Percentiles rank a stretch among this genome's conserved stretches.
phyloP scores from a whole-genome alignment of 2,329 filamentous ascomycete species.

The Botrytis squamosa region DNA sequence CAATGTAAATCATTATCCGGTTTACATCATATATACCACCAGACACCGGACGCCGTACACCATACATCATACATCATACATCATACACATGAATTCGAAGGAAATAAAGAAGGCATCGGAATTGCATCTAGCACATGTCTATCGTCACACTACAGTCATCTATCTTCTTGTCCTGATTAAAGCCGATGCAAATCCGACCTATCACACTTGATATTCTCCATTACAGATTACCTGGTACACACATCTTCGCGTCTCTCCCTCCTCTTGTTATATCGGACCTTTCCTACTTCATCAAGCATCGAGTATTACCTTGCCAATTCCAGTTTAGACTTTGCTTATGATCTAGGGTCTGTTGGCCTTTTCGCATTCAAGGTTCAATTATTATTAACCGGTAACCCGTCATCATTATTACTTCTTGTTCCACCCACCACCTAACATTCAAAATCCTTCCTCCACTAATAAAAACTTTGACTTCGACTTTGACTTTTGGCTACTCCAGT shows the following conservation, averaged over 20 bases:
- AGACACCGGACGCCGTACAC: background rate
- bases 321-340: background rate
- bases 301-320: background rate
- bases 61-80: background rate
- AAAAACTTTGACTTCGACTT: background rate
- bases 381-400: background rate
- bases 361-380: background rate
- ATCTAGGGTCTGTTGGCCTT: background rate
- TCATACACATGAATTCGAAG: background rate
- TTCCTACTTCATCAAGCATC: background rate
- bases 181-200: background rate
- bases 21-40: background rate
- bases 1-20: background rate
- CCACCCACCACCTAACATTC: background rate
- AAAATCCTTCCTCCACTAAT: constrained; percentile 2
- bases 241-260: background rate
- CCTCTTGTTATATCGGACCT: background rate
- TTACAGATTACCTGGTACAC: background rate
- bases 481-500: background rate
- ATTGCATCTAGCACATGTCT: background rate
- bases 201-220: background rate
- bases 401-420: background rate
- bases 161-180: background rate
- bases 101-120: background rate
- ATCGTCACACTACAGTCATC: constrained; percentile 2